Conservation (phyloP, 2,329 filamentous ascomycete genomes). For the Colletotrichum agaves region DNA sequence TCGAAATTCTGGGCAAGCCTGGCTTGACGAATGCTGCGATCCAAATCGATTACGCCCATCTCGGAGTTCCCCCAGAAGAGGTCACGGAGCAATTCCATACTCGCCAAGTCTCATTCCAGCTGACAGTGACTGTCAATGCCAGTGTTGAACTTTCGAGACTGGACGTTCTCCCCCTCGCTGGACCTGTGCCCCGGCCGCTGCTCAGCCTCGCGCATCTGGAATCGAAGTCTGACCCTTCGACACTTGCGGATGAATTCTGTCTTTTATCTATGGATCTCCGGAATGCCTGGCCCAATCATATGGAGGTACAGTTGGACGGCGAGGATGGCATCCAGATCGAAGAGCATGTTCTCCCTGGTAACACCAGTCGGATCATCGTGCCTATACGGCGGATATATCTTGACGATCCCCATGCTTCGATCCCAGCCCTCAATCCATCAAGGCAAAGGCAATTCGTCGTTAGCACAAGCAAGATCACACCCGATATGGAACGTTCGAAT, state of each 20-base stretch:
- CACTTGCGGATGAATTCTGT: conserved; percentile 67
- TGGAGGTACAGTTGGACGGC: conserved; percentile 72
- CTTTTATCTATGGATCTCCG: conserved; percentile 84
- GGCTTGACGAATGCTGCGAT: conserved; percentile 83
- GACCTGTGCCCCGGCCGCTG: conserved; percentile 69
- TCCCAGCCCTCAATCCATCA: conserved; percentile 83
- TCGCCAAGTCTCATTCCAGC: conserved; percentile 80
- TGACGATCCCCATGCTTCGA: conserved; percentile 78
- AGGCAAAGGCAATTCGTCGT: conserved; percentile 95
- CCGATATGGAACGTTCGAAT: conserved; percentile 80
- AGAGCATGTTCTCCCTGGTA: conserved; percentile 71
- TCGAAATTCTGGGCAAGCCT: conserved; percentile 88
- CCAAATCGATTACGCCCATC: conserved; percentile 85
- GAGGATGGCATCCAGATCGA: conserved; percentile 61
- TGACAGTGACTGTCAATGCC: conserved; percentile 91
- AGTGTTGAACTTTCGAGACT: conserved; percentile 85
- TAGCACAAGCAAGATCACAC: conserved; percentile 80
- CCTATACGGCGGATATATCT: conserved; percentile 81
- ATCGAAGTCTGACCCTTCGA: conserved; percentile 54
- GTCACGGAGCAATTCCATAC: conserved; percentile 83
- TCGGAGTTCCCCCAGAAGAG: conserved; percentile 77
- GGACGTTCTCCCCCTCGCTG: conserved; percentile 80
- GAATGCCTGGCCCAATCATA: conserved; percentile 88
- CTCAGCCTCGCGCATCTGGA: conserved; percentile 60
- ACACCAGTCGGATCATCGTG: conserved; percentile 79